These are phyloP conservation scores for Boletus albobrunnescens DNA, from an alignment of 1,284 basidiomycete species.

Conservation along the genomic window DNA sequence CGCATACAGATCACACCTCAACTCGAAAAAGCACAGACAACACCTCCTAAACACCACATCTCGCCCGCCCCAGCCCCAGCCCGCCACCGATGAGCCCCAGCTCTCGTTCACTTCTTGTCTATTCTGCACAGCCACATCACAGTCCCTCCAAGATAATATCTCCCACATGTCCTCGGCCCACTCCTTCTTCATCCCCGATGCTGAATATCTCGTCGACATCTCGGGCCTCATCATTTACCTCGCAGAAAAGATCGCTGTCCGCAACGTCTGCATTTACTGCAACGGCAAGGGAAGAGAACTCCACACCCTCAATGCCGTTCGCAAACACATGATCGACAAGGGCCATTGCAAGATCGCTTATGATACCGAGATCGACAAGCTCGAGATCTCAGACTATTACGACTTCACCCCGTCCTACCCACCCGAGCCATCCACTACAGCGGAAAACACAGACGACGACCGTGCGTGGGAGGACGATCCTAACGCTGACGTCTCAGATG, in stretches of 20 bases:
- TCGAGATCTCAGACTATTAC: conserved; percentile 92
- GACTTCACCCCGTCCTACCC: conserved; percentile 86
- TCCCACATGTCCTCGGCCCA: conserved; percentile 85
- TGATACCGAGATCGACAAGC: conserved; percentile 72
- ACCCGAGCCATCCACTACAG: conserved; percentile 27
- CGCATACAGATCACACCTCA: conserved; percentile 83
- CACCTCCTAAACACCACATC: conserved; percentile 55
- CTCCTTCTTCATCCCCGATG: conserved; percentile 96
- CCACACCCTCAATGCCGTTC: conserved; percentile 75
- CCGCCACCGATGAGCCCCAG: conserved; percentile 44
- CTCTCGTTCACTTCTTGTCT: conserved; percentile 73
- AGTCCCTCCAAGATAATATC: conserved; percentile 65
- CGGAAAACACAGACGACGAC: conserved; percentile 15
- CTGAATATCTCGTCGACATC: conserved; percentile 84
- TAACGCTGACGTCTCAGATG: conserved; percentile 20
- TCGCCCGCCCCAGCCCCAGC: background rate
- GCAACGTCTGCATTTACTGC: conserved; percentile 92
- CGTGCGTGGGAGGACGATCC: conserved; percentile 66
- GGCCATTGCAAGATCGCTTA: conserved; percentile 96
- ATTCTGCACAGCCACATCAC: conserved; percentile 69
- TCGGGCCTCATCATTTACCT: conserved; percentile 83
- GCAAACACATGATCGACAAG: conserved; percentile 94
- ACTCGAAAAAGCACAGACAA: conserved; percentile 90
- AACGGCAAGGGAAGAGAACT: conserved; percentile 77
- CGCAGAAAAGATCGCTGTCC: conserved; percentile 90